phyloP scores from a whole-genome alignment of 768 basidiomycete genomes.

The Podaxis sp. region DNA sequence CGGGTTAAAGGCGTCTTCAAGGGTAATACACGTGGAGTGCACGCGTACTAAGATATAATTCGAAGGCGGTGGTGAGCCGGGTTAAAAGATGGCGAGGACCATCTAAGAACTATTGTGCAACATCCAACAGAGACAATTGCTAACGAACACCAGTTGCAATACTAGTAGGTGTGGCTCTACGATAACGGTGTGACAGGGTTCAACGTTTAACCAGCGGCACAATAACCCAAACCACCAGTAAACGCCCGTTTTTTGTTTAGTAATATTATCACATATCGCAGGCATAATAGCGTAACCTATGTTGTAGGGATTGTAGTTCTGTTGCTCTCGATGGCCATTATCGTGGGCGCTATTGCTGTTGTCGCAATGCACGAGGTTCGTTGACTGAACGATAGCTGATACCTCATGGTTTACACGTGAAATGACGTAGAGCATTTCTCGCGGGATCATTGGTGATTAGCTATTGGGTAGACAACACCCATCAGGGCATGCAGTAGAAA shows the following conservation, averaged over 20 bases:
- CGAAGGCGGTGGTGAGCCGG: slow-evolving; percentile 8
- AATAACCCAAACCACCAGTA: not conserved
- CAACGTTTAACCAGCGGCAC: not conserved
- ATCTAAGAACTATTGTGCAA: not conserved
- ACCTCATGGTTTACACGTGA: not conserved
- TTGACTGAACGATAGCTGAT: not conserved
- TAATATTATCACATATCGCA: not conserved
- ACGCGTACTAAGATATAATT: slow-evolving; percentile 13
- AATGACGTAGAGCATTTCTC: not conserved
- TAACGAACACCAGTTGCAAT: not conserved
- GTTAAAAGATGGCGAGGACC: not conserved
- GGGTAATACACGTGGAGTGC: slow-evolving; percentile 14
- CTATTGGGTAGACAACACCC: not conserved
- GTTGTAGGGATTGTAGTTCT: not conserved
- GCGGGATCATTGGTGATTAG: not conserved
- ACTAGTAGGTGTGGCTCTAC: not conserved
- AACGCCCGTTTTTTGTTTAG: not conserved
- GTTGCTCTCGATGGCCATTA: not conserved
- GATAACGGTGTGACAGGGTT: not conserved
- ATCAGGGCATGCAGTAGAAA: not conserved
- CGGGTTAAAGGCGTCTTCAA: slow-evolving; percentile 13
- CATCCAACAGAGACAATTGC: not conserved
- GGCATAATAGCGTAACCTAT: not conserved
- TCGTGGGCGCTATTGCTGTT: not conserved
- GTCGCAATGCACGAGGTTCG: not conserved